A percentile compares a stretch with the other conserved stretches of the same genome.
These are phyloP conservation scores for Anisodus acutangulus DNA, from an alignment of 257 asterid species.

Conservation along the genomic window DNA sequence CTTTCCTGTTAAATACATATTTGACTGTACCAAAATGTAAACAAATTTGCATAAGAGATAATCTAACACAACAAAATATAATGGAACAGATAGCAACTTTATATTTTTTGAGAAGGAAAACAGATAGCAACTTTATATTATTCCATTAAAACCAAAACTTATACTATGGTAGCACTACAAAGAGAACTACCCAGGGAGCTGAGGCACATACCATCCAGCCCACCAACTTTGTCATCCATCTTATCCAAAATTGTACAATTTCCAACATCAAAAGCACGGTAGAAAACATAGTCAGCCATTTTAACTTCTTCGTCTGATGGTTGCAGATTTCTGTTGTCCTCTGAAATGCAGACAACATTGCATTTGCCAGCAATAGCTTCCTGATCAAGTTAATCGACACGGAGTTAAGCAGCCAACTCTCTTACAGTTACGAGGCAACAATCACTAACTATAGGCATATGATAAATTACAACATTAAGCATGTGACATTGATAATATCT, in stretches of 20 bases:
- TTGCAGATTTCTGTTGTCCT: constrained; percentile 76
- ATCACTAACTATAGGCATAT: neutral
- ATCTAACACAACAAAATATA: constrained; percentile 26
- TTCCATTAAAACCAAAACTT: constrained; percentile 11
- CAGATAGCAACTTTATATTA: constrained; percentile 11
- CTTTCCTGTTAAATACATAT: constrained; percentile 68
- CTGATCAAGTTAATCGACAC: constrained; percentile 45
- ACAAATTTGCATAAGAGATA: constrained; percentile 45
- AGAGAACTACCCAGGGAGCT: constrained; percentile 19
- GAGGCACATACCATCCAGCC: constrained; percentile 65
- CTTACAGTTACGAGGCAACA: constrained; percentile 12
- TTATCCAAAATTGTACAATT: constrained; percentile 54
- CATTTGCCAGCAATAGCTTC: constrained; percentile 94
- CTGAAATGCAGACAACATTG: constrained; percentile 76
- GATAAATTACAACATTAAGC: neutral
- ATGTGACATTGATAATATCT: neutral
- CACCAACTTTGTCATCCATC: constrained; percentile 69
- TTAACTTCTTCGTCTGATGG: constrained; percentile 67
- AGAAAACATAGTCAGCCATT: constrained; percentile 72
- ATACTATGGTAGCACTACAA: constrained; percentile 1
- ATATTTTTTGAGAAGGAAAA: neutral
- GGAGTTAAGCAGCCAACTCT: constrained; percentile 24
- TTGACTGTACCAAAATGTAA: constrained; percentile 65
- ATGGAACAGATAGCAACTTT: constrained; percentile 23
- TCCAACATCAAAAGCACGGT: constrained; percentile 76